Evolutionary conservation across 2,329 filamentous ascomycete species (phyloP), one percentile per base, ranked within the genome.

Genomic region (Albifimbria verrucaria): DNA sequence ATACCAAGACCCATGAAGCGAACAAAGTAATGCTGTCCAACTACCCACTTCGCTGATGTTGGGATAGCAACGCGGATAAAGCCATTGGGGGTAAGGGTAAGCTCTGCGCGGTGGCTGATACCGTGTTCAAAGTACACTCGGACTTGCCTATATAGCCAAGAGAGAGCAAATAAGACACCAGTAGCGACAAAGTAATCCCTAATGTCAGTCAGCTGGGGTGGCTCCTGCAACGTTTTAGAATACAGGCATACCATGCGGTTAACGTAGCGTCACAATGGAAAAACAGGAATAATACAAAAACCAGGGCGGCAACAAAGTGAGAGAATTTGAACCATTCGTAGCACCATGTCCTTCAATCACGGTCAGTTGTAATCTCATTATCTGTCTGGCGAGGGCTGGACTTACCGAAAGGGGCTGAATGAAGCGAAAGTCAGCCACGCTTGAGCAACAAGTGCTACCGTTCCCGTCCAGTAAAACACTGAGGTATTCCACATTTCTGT

Each of bases 271-370:
- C 76, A 62, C 82, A 85, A 65, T 86, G 82, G 49, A 83, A 71
- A 66, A 86, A 85, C 65, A 86, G 79, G 60, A 83, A 81, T 9
- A 85, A 48, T 18, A 84, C 67, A 58, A 85, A 86, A 2, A 82
- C 58, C 3, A 80, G 56, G 0, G 77, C 81, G 3, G 75, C 74
- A 20, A 80, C 52, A 54, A 79, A 75, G 59, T 86, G 82, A 0
- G 78, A 76, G 3, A 72, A 72, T 58, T 85, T 85, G 76, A 86
- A 86, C 60, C 82, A 80, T 57, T 86, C 82, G 61, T 86, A 85
- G 57, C 69, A 78, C 1, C n/a, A n/a, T n/a, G n/a, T n/a, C n/a
- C n/a, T n/a, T n/a, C n/a, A n/a, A n/a, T n/a, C n/a, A n/a, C n/a
- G n/a, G n/a, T n/a, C n/a, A n/a, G n/a, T n/a, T n/a, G n/a, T n/a